These are phyloP conservation scores for Physcomitrellopsis africana DNA, from an alignment of 225 moss, liverwort and hornwort genomes.

Conservation along the genomic window DNA sequence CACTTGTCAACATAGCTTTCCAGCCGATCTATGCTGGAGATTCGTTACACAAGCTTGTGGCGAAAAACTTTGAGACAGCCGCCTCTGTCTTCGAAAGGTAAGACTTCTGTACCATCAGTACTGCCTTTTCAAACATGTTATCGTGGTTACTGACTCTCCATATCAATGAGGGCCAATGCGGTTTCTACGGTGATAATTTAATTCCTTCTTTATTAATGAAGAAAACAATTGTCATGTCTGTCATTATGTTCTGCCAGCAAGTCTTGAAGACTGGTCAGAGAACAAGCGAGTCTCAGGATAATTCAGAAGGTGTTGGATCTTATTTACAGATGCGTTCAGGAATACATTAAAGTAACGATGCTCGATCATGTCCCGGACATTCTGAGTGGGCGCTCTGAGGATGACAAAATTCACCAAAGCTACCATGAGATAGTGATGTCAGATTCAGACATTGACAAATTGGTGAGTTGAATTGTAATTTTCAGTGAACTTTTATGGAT, in stretches of 20 bases:
- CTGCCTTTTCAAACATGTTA: neutral
- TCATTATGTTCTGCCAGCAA: neutral
- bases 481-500: neutral
- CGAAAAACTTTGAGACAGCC: slow-evolving; percentile 92
- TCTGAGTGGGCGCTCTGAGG: slow-evolving; percentile 76
- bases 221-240: neutral
- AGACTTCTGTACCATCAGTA: neutral
- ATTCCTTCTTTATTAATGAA: neutral
- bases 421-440: slow-evolving; percentile 99
- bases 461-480: slow-evolving; percentile 56
- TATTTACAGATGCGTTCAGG: slow-evolving; percentile 78
- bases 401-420: slow-evolving; percentile 93
- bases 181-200: slow-evolving; percentile 8
- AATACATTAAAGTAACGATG: slow-evolving; percentile 74
- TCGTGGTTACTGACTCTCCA: neutral
- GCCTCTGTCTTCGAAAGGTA: slow-evolving; percentile 78
- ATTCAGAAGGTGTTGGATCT: neutral
- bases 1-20: slow-evolving; percentile 72
- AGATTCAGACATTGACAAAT: slow-evolving; percentile 93
- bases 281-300: slow-evolving; percentile 2
- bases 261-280: neutral
- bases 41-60: slow-evolving; percentile 82
- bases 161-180: neutral
- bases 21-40: slow-evolving; percentile 90
- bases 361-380: slow-evolving; percentile 96